phyloP scores from a whole-genome alignment of 441 rosid species.

The Capsella rubella region DNA sequence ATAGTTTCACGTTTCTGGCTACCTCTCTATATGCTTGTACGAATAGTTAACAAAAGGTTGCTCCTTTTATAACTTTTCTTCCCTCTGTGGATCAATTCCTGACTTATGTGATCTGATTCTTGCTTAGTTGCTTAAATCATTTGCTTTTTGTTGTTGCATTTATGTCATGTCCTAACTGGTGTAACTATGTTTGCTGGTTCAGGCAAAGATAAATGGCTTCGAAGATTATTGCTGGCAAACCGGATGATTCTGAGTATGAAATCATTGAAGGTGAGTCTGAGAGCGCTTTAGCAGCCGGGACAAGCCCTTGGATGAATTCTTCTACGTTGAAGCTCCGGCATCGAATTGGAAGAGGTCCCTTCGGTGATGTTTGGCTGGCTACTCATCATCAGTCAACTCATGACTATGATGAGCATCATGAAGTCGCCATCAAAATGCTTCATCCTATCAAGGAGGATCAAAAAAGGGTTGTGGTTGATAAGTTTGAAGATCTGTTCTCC shows the following conservation, averaged over 20 bases:
- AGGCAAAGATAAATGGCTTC: slow-evolving; percentile 58
- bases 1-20: not conserved
- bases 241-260: slow-evolving; percentile 64
- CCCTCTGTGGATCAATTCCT: not conserved
- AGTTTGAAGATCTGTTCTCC: slow-evolving; percentile 65
- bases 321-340: slow-evolving; percentile 73
- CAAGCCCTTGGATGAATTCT: slow-evolving; percentile 73
- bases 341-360: slow-evolving; percentile 90
- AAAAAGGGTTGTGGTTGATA: slow-evolving; percentile 54
- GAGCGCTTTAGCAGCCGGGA: slow-evolving; percentile 59
- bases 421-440: slow-evolving; percentile 86
- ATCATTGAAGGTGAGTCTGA: slow-evolving; percentile 71
- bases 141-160: not conserved
- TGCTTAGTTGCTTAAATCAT: slow-evolving; percentile 6
- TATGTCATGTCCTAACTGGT: not conserved
- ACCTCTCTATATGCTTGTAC: not conserved
- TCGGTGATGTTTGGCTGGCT: slow-evolving; percentile 94
- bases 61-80: not conserved
- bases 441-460: slow-evolving; percentile 70
- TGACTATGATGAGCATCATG: slow-evolving; percentile 73
- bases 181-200: slow-evolving; percentile 10
- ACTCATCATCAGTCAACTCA: slow-evolving; percentile 70
- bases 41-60: slow-evolving; percentile 14
- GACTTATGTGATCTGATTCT: not conserved
- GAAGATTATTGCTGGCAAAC: slow-evolving; percentile 52